phyloP scores from a whole-genome alignment of 257 asterid genomes.

The Solanum phureja region DNA sequence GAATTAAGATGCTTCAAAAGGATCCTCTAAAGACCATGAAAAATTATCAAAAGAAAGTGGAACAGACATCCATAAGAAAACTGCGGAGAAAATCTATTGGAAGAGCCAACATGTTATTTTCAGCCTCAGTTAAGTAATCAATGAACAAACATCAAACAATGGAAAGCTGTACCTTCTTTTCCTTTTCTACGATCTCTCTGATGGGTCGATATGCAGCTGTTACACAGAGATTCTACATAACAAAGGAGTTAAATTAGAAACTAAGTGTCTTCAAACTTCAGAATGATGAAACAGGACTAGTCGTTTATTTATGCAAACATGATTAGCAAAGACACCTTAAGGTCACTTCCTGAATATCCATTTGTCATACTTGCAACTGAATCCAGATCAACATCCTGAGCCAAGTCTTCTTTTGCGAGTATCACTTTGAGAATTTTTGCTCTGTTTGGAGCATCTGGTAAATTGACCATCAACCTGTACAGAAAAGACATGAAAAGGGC shows the following conservation, averaged over 20 bases:
- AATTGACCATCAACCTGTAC: conserved; percentile 77
- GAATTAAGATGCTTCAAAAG: not conserved
- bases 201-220: conserved; percentile 93
- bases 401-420: conserved; percentile 75
- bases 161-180: conserved; percentile 53
- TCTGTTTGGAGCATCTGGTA: conserved; percentile 88
- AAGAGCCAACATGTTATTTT: not conserved
- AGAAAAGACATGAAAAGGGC: not conserved
- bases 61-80: not conserved
- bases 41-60: not conserved
- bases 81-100: not conserved
- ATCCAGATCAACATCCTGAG: conserved; percentile 64
- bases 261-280: not conserved
- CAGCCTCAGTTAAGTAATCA: not conserved
- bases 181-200: conserved; percentile 75
- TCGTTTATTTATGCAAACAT: not conserved
- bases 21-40: not conserved
- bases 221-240: conserved; percentile 72
- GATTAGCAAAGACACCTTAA: conserved; percentile 42
- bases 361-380: conserved; percentile 69
- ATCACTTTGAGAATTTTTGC: conserved; percentile 76
- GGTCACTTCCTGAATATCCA: conserved; percentile 97
- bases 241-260: not conserved
- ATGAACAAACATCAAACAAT: not conserved
- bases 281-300: not conserved